These are phyloP conservation scores for Populus ilicifolia DNA, from an alignment of 345 rosid species.

Conservation along the genomic window DNA sequence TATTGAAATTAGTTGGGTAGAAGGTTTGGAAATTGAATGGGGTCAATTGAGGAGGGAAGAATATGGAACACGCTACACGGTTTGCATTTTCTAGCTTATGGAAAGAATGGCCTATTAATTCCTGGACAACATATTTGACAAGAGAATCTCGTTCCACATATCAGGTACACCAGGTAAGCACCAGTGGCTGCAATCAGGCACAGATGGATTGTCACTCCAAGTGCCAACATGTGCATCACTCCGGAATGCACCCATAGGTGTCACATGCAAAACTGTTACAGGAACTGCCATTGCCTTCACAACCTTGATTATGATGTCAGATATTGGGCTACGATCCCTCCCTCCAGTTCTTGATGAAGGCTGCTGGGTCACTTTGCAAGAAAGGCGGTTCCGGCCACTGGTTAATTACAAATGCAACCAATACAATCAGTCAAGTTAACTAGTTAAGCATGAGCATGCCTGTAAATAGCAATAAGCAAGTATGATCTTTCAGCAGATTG, in stretches of 20 bases:
- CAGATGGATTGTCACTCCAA: conserved; percentile 60
- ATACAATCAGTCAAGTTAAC: conserved; percentile 2
- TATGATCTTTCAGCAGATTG: background rate
- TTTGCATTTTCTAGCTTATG: background rate
- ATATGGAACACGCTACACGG: background rate
- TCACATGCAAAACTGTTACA: conserved; percentile 52
- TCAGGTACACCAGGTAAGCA: conserved; percentile 81
- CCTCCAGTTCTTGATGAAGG: conserved; percentile 44
- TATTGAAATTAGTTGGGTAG: background rate
- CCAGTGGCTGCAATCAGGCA: conserved; percentile 76
- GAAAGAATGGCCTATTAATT: background rate
- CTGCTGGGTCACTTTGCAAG: conserved; percentile 52
- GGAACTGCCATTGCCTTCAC: conserved; percentile 39
- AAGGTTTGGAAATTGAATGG: background rate
- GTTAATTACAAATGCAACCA: conserved; percentile 9
- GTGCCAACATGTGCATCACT: conserved; percentile 62
- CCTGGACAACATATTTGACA: conserved; percentile 33
- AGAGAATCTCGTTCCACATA: conserved; percentile 56
- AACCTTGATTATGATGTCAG: conserved; percentile 38
- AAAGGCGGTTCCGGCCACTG: conserved; percentile 41
- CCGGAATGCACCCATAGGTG: conserved; percentile 63
- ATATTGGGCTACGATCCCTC: conserved; percentile 44
- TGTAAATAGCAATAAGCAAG: background rate
- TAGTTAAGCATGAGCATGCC: background rate
- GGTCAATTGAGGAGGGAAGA: background rate